A percentile compares a stretch with the other conserved stretches of the same genome.
These are phyloP conservation scores for Suillus occidentalis DNA, from an alignment of 768 basidiomycete species.

Conservation along the genomic window DNA sequence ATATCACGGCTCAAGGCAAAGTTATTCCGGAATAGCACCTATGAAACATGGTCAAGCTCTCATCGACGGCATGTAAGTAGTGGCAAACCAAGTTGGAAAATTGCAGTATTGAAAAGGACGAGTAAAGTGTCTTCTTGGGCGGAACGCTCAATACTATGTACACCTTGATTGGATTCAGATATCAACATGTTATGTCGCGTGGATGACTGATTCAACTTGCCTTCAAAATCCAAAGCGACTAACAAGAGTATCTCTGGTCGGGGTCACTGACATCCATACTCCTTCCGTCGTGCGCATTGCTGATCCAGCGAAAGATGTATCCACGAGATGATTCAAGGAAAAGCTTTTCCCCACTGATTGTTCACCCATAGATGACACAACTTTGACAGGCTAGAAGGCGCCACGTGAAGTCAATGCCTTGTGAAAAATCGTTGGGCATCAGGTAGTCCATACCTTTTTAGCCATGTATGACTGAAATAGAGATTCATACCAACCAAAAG, in stretches of 20 bases:
- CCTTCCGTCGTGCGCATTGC: conserved; percentile 68
- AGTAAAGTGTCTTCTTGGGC: conserved; percentile 63
- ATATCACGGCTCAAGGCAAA: conserved; percentile 65
- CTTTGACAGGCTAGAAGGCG: conserved; percentile 52
- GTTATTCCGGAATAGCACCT: conserved; percentile 68
- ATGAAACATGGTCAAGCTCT: not conserved
- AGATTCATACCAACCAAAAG: conserved; percentile 67
- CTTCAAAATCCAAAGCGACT: conserved; percentile 67
- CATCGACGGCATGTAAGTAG: not conserved
- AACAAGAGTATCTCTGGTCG: conserved; percentile 52
- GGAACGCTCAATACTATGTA: conserved; percentile 64
- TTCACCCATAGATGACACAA: conserved; percentile 69
- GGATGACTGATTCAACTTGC: conserved; percentile 23
- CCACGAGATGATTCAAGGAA: conserved; percentile 57
- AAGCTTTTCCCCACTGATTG: conserved; percentile 67
- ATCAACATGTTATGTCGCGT: conserved; percentile 7
- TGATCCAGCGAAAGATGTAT: conserved; percentile 65
- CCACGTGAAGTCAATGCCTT: not conserved
- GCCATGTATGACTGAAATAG: conserved; percentile 64
- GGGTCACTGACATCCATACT: conserved; percentile 68
- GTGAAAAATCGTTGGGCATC: not conserved
- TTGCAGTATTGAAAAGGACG: conserved; percentile 63
- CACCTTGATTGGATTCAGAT: conserved; percentile 32
- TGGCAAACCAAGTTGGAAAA: conserved; percentile 57
- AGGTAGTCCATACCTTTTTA: conserved; percentile 39